These are phyloP conservation scores for Hygrocybe coccinea DNA, from an alignment of 768 basidiomycete species.

Conservation along the genomic window DNA sequence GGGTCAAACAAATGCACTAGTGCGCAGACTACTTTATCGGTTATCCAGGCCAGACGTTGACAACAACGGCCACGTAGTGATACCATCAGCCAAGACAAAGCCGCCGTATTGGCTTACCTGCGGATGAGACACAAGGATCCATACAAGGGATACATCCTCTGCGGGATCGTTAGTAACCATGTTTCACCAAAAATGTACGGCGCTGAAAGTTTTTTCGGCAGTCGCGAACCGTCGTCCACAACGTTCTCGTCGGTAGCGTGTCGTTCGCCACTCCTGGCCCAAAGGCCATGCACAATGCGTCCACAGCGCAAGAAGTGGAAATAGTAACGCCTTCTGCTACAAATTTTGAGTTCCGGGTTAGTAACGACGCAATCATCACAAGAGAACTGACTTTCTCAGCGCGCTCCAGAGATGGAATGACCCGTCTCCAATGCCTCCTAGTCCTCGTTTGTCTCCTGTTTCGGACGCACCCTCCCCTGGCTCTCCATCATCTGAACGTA, in stretches of 20 bases:
- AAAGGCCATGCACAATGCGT: constrained; percentile 74
- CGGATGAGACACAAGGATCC: constrained; percentile 78
- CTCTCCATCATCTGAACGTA: constrained; percentile 14
- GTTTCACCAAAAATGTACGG: constrained; percentile 4
- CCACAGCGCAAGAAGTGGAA: constrained; percentile 77
- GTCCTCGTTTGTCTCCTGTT: constrained; percentile 35
- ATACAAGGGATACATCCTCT: constrained; percentile 68
- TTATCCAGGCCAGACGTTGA: constrained; percentile 1
- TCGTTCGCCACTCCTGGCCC: constrained; percentile 72
- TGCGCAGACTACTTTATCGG: constrained; percentile 21
- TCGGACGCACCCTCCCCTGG: constrained; percentile 30
- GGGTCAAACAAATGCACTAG: constrained; percentile 69
- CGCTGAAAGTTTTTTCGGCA: constrained; percentile 10
- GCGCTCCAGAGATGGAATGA: constrained; percentile 60
- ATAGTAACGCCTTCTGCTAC: constrained; percentile 59
- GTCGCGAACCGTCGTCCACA: constrained; percentile 65
- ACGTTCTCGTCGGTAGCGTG: constrained; percentile 71
- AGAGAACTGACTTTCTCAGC: constrained; percentile 2
- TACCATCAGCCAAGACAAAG: constrained; percentile 74
- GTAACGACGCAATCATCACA: constrained; percentile 14
- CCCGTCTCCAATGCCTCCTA: constrained; percentile 57
- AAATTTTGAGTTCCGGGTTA: constrained; percentile 52
- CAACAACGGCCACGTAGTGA: constrained; percentile 41
- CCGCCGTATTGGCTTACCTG: constrained; percentile 71
- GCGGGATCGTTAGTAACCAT: constrained; percentile 56